Evolutionary conservation across 805 yeast species (phyloP).

Genomic region (Kluyveromyces siamensis): DNA sequence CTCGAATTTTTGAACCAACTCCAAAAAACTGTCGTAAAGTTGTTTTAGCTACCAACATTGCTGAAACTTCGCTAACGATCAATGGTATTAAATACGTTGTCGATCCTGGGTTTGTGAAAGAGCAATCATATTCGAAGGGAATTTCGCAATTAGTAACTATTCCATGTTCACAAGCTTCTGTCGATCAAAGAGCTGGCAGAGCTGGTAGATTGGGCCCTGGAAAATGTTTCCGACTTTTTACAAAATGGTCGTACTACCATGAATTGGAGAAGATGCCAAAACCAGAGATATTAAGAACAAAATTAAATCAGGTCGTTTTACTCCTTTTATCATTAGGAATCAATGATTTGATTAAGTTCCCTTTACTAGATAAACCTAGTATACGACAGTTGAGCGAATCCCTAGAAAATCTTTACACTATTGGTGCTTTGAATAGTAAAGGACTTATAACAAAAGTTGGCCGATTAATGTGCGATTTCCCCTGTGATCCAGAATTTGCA

Average conservation of each 20-base stretch:
- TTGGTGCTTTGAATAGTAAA: conserved; percentile 75
- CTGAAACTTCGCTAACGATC: conserved; percentile 93
- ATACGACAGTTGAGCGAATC: conserved; percentile 64
- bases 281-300: conserved; percentile 88
- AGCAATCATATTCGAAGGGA: conserved; percentile 75
- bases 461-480: conserved; percentile 80
- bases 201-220: conserved; percentile 99
- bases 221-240: conserved; percentile 80
- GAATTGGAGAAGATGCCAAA: conserved; percentile 74
- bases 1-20: conserved; percentile 76
- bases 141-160: conserved; percentile 80
- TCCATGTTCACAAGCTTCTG: conserved; percentile 91
- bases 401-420: conserved; percentile 68
- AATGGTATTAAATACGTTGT: conserved; percentile 93
- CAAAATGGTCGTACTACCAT: conserved; percentile 57
- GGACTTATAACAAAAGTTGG: conserved; percentile 78
- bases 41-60: conserved; percentile 91
- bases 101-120: conserved; percentile 92
- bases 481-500: conserved; percentile 84
- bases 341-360: conserved; percentile 71
- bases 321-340: conserved; percentile 77
- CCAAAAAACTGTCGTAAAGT: conserved; percentile 75
- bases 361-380: conserved; percentile 87
- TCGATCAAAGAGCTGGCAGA: conserved; percentile 94
- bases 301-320: conserved; percentile 67